These are phyloP conservation scores for Mortierella sp. DNA, from an alignment of 371 early-diverging fungal species.

Conservation along the genomic window DNA sequence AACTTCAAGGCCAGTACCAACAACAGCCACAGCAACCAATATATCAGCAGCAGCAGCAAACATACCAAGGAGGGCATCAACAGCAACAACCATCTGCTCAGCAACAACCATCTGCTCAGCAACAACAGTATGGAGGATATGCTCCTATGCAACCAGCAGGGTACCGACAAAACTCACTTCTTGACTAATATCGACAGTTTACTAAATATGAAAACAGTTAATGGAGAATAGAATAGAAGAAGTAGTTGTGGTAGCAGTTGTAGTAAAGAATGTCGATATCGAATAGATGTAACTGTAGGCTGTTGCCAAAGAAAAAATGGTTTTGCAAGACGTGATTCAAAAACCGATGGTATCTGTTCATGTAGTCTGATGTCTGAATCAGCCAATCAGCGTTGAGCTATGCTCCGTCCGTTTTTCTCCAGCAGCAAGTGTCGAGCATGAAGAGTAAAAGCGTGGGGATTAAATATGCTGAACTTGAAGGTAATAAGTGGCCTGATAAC, in stretches of 20 bases:
- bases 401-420: not conserved
- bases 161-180: conserved; percentile 38
- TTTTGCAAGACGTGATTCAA: too few species aligned
- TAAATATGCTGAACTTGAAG: too few species aligned
- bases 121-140: conserved; percentile 26
- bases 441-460: not conserved
- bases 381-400: conserved; percentile 27
- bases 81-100: conserved; percentile 28
- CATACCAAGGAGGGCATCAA: conserved; percentile 23
- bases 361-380: conserved; percentile 20
- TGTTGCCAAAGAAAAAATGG: too few species aligned
- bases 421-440: not conserved
- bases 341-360: not conserved
- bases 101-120: conserved; percentile 25
- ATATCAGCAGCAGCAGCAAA: conserved; percentile 23
- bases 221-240: too few species aligned
- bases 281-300: too few species aligned
- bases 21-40: conserved; percentile 17
- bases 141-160: conserved; percentile 34
- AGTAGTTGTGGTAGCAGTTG: too few species aligned
- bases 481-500: not conserved
- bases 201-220: too few species aligned
- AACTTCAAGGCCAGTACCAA: conserved; percentile 9
- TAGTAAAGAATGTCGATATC: not conserved
- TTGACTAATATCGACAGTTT: conserved; percentile 23